phyloP scores from a whole-genome alignment of 1,139 yeast genomes.

The Magnusiomyces suaveolens region DNA sequence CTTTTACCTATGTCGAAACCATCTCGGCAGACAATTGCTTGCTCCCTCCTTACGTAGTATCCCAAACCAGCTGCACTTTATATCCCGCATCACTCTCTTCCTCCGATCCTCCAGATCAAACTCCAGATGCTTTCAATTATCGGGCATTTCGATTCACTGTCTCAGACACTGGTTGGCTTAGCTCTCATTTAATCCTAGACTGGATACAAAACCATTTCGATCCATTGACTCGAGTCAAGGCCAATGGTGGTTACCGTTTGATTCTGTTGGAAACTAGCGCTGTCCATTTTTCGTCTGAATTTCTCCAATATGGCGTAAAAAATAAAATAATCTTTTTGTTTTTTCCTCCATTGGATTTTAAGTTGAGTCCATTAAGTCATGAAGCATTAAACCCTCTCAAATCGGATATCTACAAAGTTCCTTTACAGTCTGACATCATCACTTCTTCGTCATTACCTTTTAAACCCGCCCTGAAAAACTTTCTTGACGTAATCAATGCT shows the following conservation, averaged over 20 bases:
- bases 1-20: not conserved
- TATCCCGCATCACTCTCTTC: not conserved
- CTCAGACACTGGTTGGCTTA: constrained; percentile 12
- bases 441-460: not conserved
- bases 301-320: constrained; percentile 12
- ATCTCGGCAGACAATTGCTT: not conserved
- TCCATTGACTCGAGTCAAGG: constrained; percentile 10
- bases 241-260: constrained; percentile 12
- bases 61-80: not conserved
- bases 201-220: constrained; percentile 13
- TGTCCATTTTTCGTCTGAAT: constrained; percentile 11
- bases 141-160: not conserved
- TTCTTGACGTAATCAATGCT: not conserved
- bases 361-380: constrained; percentile 10
- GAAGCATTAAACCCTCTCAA: constrained; percentile 6
- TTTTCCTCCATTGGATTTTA: constrained; percentile 8
- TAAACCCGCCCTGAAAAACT: not conserved
- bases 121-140: not conserved
- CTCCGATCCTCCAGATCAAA: not conserved
- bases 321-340: constrained; percentile 12
- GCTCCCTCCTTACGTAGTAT: not conserved
- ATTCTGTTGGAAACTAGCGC: constrained; percentile 13
- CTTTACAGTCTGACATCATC: not conserved
- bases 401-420: constrained; percentile 4
- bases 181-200: constrained; percentile 8